Evolutionary conservation across 148 eudicot genomes (phyloP).

Genomic region (Gaultheria prostrata): DNA sequence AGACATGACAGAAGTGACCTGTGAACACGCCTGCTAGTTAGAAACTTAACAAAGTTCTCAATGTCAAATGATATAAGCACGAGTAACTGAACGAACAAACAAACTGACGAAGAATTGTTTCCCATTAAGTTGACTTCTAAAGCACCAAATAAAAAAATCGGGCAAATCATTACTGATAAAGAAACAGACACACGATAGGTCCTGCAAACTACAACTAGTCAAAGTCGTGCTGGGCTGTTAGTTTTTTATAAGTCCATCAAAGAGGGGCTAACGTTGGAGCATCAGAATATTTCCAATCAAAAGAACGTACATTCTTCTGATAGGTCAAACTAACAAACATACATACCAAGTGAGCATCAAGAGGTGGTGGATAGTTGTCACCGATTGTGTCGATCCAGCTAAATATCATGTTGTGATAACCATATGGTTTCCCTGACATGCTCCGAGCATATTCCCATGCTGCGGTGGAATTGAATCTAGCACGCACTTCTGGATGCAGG

Average conservation of each 20-base stretch:
- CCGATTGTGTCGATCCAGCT: conserved; percentile 98
- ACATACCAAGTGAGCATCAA: conserved; percentile 99
- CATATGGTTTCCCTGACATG: conserved; percentile 99
- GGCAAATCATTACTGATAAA: neutral
- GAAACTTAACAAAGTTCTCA: neutral
- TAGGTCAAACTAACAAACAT: neutral
- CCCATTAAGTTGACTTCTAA: neutral
- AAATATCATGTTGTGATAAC: conserved; percentile 98
- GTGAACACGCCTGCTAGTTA: conserved; percentile 18
- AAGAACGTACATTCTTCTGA: neutral
- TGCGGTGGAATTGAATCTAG: conserved; percentile 73
- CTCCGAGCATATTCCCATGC: conserved; percentile 97
- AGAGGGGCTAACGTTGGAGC: neutral
- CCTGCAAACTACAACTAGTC: neutral
- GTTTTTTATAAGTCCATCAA: neutral
- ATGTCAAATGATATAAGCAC: neutral
- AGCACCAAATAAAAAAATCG: neutral
- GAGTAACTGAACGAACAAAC: neutral
- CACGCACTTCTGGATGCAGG: conserved; percentile 86
- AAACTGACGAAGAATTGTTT: neutral
- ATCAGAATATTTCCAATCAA: neutral
- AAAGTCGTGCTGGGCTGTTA: neutral
- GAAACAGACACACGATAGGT: neutral
- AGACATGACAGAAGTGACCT: conserved; percentile 99
- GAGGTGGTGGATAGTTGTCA: conserved; percentile 95